A percentile compares a stretch with the other conserved stretches of the same genome.
Evolutionary conservation across 345 rosid genomes (phyloP).

Genomic region (Melastoma malabathricum): DNA sequence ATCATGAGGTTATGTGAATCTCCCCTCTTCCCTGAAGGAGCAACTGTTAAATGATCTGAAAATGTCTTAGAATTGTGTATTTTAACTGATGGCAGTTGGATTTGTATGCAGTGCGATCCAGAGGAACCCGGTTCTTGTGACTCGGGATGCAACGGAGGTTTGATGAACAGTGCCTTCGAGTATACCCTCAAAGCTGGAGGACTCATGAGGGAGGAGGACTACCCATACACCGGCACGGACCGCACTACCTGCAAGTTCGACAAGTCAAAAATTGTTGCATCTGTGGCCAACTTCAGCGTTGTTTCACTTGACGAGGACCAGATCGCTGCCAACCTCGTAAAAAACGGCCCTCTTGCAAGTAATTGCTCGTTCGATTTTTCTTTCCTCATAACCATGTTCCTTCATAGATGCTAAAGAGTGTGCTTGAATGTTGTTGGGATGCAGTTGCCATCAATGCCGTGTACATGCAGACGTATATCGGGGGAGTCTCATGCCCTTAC

Average conservation of each 20-base stretch:
- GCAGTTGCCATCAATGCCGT: slow-evolving; percentile 86
- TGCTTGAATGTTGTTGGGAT: slow-evolving; percentile 8
- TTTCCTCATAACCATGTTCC: not conserved
- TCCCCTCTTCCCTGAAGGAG: not conserved
- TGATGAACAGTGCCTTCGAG: slow-evolving; percentile 90
- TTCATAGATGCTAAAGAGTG: not conserved
- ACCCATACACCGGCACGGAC: slow-evolving; percentile 85
- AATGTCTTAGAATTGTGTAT: too few species aligned
- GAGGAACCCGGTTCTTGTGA: slow-evolving; percentile 76
- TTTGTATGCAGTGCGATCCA: slow-evolving; percentile 73
- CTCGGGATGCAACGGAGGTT: slow-evolving; percentile 85
- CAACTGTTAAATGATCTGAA: not conserved
- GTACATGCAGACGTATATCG: slow-evolving; percentile 89
- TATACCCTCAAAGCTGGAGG: slow-evolving; percentile 86
- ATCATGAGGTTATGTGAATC: slow-evolving; percentile 62
- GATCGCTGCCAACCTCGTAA: slow-evolving; percentile 87
- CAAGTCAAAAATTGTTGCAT: slow-evolving; percentile 68
- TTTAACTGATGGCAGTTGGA: not conserved
- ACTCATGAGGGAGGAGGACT: slow-evolving; percentile 80
- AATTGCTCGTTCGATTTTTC: slow-evolving; percentile 3
- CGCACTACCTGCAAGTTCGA: slow-evolving; percentile 60
- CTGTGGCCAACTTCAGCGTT: slow-evolving; percentile 83
- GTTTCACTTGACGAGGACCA: slow-evolving; percentile 81
- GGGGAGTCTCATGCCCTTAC: slow-evolving; percentile 92
- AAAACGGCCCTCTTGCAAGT: slow-evolving; percentile 89